Percentiles rank a stretch among this genome's conserved stretches.
phyloP scores from a whole-genome alignment of 2,329 filamentous ascomycete species.

The Colletotrichum salicis region DNA sequence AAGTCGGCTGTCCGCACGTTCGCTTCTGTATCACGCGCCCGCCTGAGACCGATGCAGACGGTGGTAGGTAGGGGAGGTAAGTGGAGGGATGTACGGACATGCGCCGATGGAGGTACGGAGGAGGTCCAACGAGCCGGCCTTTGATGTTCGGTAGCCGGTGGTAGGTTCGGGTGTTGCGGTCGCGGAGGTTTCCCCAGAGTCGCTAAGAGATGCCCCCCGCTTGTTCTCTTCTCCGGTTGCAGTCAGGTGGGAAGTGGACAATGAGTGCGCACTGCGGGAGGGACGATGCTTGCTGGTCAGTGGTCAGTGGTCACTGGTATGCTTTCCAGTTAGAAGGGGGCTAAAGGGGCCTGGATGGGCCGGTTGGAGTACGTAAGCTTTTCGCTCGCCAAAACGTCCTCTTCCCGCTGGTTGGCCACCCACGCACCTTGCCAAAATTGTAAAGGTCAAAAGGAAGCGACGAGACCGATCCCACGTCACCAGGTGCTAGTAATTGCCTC shows the following conservation, averaged over 20 bases:
- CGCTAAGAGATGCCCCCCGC: constrained; percentile 23
- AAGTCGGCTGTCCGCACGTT: not conserved
- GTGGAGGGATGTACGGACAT: not conserved
- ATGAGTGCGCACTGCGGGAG: not conserved
- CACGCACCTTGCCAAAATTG: not conserved
- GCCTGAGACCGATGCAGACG: not conserved
- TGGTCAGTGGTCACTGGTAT: too few relatives aligned
- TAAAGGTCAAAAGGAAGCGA: not conserved
- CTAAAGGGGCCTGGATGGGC: too few relatives aligned
- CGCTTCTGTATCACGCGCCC: constrained; percentile 6
- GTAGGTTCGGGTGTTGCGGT: constrained; percentile 17
- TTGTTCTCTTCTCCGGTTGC: not conserved
- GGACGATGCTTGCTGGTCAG: not conserved
- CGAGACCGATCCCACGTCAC: constrained; percentile 18
- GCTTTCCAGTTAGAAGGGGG: not conserved
- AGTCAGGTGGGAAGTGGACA: not conserved
- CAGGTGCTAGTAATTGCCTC: not conserved
- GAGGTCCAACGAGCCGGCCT: constrained; percentile 8
- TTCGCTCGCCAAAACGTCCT: not conserved
- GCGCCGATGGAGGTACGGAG: not conserved
- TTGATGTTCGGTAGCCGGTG: constrained; percentile 17
- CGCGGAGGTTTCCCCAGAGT: constrained; percentile 31
- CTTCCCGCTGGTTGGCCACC: not conserved
- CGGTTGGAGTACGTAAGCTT: constrained; percentile 20
- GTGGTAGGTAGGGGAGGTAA: constrained; percentile 5